Base-by-base conservation (phyloP, 768 basidiomycete genomes). In the Rhizopogon roseolus region DNA sequence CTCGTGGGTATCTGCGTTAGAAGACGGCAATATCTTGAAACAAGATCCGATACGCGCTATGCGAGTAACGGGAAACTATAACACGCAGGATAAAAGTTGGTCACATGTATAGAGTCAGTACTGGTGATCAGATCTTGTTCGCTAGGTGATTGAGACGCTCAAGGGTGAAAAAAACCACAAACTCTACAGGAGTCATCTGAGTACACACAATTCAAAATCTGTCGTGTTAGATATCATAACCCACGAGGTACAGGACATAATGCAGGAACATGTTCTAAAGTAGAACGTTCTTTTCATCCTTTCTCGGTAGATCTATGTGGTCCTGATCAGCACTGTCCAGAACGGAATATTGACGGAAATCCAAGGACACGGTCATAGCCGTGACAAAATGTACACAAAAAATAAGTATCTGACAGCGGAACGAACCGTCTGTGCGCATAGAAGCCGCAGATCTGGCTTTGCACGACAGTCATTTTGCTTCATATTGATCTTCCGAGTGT, bases 341-440 rank as follows among this genome's bases (percentile, higher is more conserved):
- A 36, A 36, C 22, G 14, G 29, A 14, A 54, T 32, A 2, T 8
- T 11, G 10, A 29, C 2, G 54, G 28, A 22, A 22, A 9, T 9
- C 17, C 22, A 37, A n/a, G 29, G 11, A 3, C 38, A 17, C 5
- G 50, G 36, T 9, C 29, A 14, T 29, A 11, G 41, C 45, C 28
- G 8, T 28, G 14, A 46, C 36, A 52, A 5, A 34, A 32, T 32
- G 29, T 29, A 28, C 10, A 49, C 16, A 29, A 14, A 29, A 14
- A 7, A 29, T n/a, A 59, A 11, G 46, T 76, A 69, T 75, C 59
- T 67, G 84, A 83, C 84, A 86, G 73, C 82, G 75, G 84, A 86
- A 86, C 84, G 84, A 86, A 73, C 84, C 79, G 64, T 70, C 64
- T 73, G 61, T 49, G 63, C 55, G 43, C 19, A 48, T 13, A 52